Conservation (phyloP, 2,329 filamentous ascomycete species). For the Xylariaceae sp. region DNA sequence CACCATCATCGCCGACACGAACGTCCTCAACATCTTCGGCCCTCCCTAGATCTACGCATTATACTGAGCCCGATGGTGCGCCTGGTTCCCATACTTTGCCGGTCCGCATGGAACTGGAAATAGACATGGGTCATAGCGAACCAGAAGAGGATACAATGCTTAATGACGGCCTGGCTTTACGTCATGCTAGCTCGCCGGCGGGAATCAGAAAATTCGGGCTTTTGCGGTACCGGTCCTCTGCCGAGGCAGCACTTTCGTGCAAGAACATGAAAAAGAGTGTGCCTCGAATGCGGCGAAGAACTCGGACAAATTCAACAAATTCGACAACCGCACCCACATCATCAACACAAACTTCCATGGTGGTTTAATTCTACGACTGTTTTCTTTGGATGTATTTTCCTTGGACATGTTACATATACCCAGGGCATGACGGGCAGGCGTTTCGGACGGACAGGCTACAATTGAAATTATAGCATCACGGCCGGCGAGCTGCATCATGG, state of each 20-base stretch:
- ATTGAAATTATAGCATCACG: conserved; percentile 29
- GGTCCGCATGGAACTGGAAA: conserved; percentile 29
- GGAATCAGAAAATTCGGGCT: conserved; percentile 35
- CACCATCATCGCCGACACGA: conserved; percentile 24
- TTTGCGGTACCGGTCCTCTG: conserved; percentile 37
- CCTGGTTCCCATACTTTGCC: conserved; percentile 19
- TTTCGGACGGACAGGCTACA: conserved; percentile 21
- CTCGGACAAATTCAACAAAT: conserved; percentile 22
- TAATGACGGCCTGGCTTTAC: conserved; percentile 26
- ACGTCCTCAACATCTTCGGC: conserved; percentile 7
- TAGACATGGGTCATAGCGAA: conserved; percentile 29
- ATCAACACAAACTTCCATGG: conserved; percentile 11
- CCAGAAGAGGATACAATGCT: conserved; percentile 28
- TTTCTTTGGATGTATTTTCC: conserved; percentile 14
- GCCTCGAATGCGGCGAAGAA: conserved; percentile 39
- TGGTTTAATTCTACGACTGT: conserved; percentile 21
- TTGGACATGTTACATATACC: conserved; percentile 35
- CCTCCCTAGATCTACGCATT: conserved; percentile 1
- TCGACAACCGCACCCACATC: conserved; percentile 10
- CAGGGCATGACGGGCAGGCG: conserved; percentile 29
- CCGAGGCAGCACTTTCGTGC: conserved; percentile 36
- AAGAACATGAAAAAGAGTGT: conserved; percentile 39
- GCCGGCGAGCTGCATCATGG: conserved; percentile 18
- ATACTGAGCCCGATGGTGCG: conserved; percentile 19
- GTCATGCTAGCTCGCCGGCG: conserved; percentile 32